Base-by-base conservation (phyloP, 2,329 filamentous ascomycete genomes). In the Colletotrichum filicis region DNA sequence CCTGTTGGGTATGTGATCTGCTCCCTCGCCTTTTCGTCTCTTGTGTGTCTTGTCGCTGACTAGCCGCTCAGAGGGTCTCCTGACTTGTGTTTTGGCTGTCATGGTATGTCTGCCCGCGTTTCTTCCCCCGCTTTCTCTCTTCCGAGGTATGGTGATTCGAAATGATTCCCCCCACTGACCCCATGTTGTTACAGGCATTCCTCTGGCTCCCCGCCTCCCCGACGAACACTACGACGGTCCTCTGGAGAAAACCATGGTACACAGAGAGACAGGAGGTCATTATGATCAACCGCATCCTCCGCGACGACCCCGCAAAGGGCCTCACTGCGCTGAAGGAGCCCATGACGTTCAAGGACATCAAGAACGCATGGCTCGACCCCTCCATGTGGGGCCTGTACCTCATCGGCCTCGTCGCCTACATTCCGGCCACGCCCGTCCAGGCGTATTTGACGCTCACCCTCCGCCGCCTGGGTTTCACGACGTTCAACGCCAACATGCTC, bases 251-350 rank as follows among this genome's bases (percentile, higher is more conserved):
- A 26, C 88, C 88, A 0, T 91, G 88, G 86, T 91, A 90, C 78
- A 87, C 79, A 1, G 86, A 89, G 66, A 83, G 84, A 4, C 89
- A 91, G 75, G 88, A 91, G 74, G 85, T 85, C 74, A 91, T 91
- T 65, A 85, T 91, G 66, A 86, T 91, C 26, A 91, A 90, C 78
- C 60, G 88, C 2, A 83, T 88, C 14, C 80, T 84, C 2, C 85
- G 89, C 1, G 89, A 91, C 66, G 89, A 90, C 71, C 88, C 88
- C 2, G 84, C 84, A 7, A 88, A 88, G 77, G 85, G 85, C 55
- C 85, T 87, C 14, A 88, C 86, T 0, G 80, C 82, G 16, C 77
- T 88, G 66, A 81, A 84, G 69, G 83, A 88, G 72, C 81, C 83
- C 8, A 80, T 81, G 3, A 86, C 83, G 0, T 79, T 82, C 71